Conservation (phyloP, 192 early-diverging fungal genomes). For the Coemansia sp. region DNA sequence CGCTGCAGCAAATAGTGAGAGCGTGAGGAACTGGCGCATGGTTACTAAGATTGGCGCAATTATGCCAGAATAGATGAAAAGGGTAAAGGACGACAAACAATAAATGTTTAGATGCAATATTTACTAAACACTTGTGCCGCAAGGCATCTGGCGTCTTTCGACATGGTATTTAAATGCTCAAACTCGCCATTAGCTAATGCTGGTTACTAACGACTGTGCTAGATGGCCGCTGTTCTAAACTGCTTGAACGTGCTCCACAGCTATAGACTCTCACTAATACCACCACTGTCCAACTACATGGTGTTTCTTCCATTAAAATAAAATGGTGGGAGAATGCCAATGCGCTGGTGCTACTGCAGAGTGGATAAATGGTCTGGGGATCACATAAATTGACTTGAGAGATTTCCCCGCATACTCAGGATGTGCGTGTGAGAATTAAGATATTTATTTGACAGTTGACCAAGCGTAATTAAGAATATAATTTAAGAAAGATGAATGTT, state of each 20-base stretch:
- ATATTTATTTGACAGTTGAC: conserved; percentile 24
- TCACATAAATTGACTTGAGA: neutral
- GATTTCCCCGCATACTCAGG: neutral
- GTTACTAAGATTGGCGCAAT: neutral
- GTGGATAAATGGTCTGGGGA: neutral
- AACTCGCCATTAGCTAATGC: neutral
- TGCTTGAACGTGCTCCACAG: neutral
- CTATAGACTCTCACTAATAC: neutral
- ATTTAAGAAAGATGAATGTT: neutral
- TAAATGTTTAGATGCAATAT: neutral
- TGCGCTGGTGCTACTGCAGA: neutral
- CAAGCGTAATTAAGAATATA: conserved; percentile 3
- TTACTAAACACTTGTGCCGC: neutral
- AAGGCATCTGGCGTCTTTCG: neutral
- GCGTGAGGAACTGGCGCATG: conserved; percentile 25
- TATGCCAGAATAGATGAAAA: neutral
- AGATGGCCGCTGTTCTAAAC: neutral
- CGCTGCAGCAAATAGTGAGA: conserved; percentile 35
- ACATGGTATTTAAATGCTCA: neutral
- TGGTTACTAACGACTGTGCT: neutral
- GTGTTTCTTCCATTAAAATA: neutral
- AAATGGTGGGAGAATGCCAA: neutral
- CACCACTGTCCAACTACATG: neutral
- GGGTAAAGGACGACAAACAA: neutral
- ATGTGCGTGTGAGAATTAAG: neutral